phyloP scores from a whole-genome alignment of 108 stramenopile species.

The Fragilaria radians region DNA sequence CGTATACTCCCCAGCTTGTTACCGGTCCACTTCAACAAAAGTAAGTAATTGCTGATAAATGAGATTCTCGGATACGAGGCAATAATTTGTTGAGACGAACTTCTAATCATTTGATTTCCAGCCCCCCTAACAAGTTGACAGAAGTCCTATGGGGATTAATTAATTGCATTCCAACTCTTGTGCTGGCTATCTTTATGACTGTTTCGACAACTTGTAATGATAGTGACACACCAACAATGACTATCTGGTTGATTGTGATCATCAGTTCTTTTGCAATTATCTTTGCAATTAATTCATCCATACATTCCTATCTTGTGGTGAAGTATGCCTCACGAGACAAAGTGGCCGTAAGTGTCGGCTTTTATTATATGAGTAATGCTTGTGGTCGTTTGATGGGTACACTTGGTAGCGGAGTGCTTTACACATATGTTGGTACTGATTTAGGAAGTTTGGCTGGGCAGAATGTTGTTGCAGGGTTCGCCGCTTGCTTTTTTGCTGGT shows the following conservation, averaged over 20 bases:
- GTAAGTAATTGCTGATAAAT: no score
- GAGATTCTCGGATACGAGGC: no score
- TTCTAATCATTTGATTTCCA: no score
- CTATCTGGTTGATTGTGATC: slow-evolving; percentile 53
- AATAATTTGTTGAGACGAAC: no score
- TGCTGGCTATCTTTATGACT: slow-evolving; percentile 50
- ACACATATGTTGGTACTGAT: slow-evolving; percentile 78
- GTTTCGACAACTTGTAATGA: slow-evolving; percentile 41
- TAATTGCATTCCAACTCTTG: slow-evolving; percentile 69
- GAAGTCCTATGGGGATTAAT: slow-evolving; percentile 82
- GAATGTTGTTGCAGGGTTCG: slow-evolving; percentile 68
- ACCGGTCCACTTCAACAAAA: slow-evolving; percentile 77
- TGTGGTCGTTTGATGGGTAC: slow-evolving; percentile 84
- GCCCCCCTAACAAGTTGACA: slow-evolving; percentile 76
- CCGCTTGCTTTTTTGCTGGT: slow-evolving; percentile 79
- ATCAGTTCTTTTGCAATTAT: slow-evolving; percentile 81
- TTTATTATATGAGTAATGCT: slow-evolving; percentile 97
- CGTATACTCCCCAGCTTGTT: slow-evolving; percentile 87
- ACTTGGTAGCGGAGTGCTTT: slow-evolving; percentile 83
- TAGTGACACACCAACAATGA: slow-evolving; percentile 50
- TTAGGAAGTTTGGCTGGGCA: slow-evolving; percentile 47
- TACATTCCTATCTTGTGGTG: slow-evolving; percentile 91
- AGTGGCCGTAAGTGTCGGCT: slow-evolving; percentile 86
- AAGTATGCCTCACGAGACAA: slow-evolving; percentile 88
- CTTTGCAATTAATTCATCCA: slow-evolving; percentile 91